Evolutionary conservation across 2,329 filamentous ascomycete genomes (phyloP).

Genomic region (Talaromyces sp.): DNA sequence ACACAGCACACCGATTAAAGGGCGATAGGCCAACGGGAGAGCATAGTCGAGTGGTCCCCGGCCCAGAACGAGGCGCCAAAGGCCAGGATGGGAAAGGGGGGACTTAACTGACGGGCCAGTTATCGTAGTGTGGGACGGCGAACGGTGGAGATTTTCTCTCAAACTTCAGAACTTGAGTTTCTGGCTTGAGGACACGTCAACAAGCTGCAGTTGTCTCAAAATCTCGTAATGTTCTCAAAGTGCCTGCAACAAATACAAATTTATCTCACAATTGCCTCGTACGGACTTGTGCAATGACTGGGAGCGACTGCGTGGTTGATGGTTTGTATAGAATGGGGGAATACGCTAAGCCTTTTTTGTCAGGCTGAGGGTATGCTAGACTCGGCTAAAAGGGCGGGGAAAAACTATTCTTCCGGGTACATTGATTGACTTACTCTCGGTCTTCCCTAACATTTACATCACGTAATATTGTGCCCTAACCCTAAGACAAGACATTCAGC

Average conservation of each 20-base stretch:
- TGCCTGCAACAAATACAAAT: background rate
- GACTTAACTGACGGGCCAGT: background rate
- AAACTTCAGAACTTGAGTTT: background rate
- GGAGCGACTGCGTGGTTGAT: background rate
- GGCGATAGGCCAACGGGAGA: conserved; percentile 8
- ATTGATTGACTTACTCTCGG: background rate
- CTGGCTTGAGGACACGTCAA: conserved; percentile 7
- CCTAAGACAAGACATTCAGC: background rate
- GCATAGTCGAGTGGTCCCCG: conserved; percentile 2
- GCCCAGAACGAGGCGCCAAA: background rate
- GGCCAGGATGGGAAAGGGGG: conserved; percentile 3
- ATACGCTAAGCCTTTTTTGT: conserved; percentile 3
- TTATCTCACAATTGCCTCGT: background rate
- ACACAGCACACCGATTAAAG: conserved; percentile 13
- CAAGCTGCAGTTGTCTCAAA: background rate
- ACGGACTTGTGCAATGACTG: background rate
- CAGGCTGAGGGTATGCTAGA: background rate
- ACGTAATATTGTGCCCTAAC: background rate
- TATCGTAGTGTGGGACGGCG: conserved; percentile 11
- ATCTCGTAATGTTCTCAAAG: no score
- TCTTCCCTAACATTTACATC: background rate
- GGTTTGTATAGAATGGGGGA: background rate
- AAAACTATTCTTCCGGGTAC: background rate
- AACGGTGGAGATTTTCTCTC: conserved; percentile 3
- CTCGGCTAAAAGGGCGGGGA: background rate